phyloP scores from a whole-genome alignment of 2,329 filamentous ascomycete species.

The Dactylellina drechsleri region DNA sequence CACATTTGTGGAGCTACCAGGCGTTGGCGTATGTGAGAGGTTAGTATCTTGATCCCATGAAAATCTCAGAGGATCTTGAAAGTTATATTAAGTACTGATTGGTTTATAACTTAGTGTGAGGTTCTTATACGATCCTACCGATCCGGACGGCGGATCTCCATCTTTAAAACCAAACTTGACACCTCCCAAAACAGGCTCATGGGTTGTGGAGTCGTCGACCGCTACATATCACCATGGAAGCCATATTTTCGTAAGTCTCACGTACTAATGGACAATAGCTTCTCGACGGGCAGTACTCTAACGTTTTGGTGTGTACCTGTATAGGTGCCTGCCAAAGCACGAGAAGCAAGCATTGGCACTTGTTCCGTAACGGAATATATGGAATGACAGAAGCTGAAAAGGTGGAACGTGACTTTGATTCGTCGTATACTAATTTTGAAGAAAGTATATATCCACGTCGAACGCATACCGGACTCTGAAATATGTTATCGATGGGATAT shows the following conservation, averaged over 20 bases:
- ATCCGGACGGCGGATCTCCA: constrained; percentile 14
- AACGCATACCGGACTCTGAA: constrained; percentile 22
- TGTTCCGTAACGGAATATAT: constrained; percentile 18
- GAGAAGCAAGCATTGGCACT: constrained; percentile 9
- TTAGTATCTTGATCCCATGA: constrained; percentile 1
- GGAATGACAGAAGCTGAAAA: not conserved
- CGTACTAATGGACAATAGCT: not conserved
- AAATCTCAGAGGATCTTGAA: not conserved
- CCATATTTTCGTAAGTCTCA: constrained; percentile 36
- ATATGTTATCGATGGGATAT: constrained; percentile 50
- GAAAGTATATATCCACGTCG: constrained; percentile 28
- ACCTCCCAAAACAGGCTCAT: constrained; percentile 20
- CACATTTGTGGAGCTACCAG: constrained; percentile 2
- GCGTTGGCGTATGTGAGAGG: constrained; percentile 31
- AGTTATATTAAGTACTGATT: not conserved
- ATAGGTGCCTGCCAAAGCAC: constrained; percentile 32
- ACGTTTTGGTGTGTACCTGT: not conserved
- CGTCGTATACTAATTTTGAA: constrained; percentile 14
- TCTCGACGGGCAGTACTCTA: no score
- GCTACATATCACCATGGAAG: not conserved
- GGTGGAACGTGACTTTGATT: constrained; percentile 2
- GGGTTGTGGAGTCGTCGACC: constrained; percentile 17
- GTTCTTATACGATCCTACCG: constrained; percentile 34
- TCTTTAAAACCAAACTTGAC: constrained; percentile 36
- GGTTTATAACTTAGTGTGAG: constrained; percentile 3